phyloP scores from a whole-genome alignment of 2,329 filamentous ascomycete species.

The Trichophyton rubrum region DNA sequence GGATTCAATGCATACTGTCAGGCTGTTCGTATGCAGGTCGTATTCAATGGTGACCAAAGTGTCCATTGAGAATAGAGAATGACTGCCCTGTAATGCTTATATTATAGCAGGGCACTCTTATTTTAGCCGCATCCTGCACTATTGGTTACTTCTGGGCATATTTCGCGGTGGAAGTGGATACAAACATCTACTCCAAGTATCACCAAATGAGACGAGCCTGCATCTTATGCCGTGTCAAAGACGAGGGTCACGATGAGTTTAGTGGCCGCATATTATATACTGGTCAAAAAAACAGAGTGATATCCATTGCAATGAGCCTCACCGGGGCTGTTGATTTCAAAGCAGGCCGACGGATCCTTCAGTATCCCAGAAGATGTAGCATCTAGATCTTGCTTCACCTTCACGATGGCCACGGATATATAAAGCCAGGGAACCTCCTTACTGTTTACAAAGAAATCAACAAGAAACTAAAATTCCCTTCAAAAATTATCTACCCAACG shows the following conservation, averaged over 20 bases:
- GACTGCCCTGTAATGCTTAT: background rate
- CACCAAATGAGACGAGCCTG: background rate
- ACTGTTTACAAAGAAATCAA: too few species aligned
- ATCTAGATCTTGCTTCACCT: too few species aligned
- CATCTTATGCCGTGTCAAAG: background rate
- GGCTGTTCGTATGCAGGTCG: background rate
- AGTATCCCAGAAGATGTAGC: background rate
- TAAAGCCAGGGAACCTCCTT: too few species aligned
- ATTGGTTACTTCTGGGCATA: background rate
- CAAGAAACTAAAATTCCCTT: too few species aligned
- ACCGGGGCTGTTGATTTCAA: background rate
- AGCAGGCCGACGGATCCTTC: background rate
- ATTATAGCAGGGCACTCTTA: background rate
- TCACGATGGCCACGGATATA: background rate
- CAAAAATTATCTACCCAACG: too few species aligned
- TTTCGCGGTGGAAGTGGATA: background rate
- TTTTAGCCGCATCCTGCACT: background rate
- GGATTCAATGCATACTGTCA: too few species aligned
- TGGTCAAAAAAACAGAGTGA: background rate
- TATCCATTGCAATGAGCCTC: background rate
- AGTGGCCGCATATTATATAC: background rate
- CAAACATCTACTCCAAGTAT: background rate
- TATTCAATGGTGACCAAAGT: background rate
- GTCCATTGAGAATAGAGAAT: background rate
- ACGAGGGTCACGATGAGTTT: background rate